phyloP scores from a whole-genome alignment of 305 asterid genomes.

The Fraxinus dipetala region DNA sequence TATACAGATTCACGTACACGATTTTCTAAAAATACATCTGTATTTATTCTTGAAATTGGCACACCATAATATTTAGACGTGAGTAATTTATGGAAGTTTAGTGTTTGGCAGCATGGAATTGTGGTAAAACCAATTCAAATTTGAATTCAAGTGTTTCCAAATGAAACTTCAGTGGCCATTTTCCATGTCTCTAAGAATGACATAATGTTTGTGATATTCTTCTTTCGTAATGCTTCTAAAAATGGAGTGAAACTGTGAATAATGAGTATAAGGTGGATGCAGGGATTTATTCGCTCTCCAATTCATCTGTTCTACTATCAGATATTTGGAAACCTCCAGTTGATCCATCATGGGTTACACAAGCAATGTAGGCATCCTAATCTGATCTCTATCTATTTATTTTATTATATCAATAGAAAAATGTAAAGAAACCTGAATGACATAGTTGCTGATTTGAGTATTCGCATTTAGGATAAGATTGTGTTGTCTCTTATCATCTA shows the following conservation, averaged over 20 bases:
- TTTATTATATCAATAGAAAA: neutral
- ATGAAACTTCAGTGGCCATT: neutral
- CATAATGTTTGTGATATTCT: neutral
- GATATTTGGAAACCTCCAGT: slow-evolving; percentile 18
- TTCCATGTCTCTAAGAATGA: neutral
- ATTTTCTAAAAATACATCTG: too few relatives aligned
- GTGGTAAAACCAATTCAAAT: neutral
- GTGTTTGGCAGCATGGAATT: slow-evolving; percentile 11
- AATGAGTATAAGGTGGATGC: slow-evolving; percentile 24
- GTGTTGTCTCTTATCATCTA: slow-evolving; percentile 18
- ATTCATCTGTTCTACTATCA: slow-evolving; percentile 15
- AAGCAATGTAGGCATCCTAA: slow-evolving; percentile 32
- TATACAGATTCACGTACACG: neutral
- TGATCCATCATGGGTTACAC: slow-evolving; percentile 31
- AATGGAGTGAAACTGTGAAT: slow-evolving; percentile 8
- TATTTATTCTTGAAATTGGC: neutral
- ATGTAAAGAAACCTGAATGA: neutral
- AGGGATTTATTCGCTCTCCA: slow-evolving; percentile 20
- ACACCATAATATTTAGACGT: neutral
- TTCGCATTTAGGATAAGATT: neutral
- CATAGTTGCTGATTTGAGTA: slow-evolving; percentile 5
- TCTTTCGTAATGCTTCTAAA: slow-evolving; percentile 7
- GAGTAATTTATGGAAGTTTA: neutral
- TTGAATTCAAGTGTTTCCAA: neutral
- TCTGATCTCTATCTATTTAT: neutral